Percentiles rank a stretch among this genome's conserved stretches.
Conservation (phyloP, 768 basidiomycete species). For the Serendipita sp. region DNA sequence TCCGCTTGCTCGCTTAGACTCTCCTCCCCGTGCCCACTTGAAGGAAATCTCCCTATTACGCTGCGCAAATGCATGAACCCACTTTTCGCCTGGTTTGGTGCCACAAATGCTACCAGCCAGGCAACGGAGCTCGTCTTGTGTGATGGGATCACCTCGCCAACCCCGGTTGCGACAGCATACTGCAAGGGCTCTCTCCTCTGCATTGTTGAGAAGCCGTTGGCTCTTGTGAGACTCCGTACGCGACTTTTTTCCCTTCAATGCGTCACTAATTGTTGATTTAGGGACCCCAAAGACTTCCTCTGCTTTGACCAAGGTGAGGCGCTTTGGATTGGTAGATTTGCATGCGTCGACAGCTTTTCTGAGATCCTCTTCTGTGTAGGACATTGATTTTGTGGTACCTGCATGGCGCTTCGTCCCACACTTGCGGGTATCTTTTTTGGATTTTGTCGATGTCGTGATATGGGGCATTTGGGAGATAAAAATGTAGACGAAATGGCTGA, state of each 20-base stretch:
- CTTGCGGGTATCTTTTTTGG: too few species aligned
- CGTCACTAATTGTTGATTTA: too few species aligned
- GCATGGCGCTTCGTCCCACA: too few species aligned
- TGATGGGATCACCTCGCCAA: background rate
- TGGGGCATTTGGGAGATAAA: too few species aligned
- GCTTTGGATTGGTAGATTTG: slow-evolving; percentile 14
- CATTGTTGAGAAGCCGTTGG: background rate
- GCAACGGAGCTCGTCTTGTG: background rate
- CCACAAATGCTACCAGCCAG: background rate
- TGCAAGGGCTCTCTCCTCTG: background rate
- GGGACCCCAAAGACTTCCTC: too few species aligned
- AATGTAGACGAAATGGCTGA: too few species aligned
- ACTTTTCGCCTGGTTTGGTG: background rate
- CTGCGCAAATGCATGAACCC: background rate
- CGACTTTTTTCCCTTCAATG: background rate
- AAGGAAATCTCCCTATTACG: background rate
- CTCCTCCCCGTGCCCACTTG: background rate
- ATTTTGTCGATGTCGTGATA: too few species aligned
- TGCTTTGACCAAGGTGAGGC: background rate
- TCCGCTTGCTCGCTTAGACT: background rate
- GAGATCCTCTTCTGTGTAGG: too few species aligned
- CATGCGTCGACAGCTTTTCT: too few species aligned
- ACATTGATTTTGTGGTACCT: too few species aligned
- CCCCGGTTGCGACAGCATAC: background rate
- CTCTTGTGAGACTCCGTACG: background rate